phyloP scores from a whole-genome alignment of 164 flowering plant genomes.

The Vitis labrusca region DNA sequence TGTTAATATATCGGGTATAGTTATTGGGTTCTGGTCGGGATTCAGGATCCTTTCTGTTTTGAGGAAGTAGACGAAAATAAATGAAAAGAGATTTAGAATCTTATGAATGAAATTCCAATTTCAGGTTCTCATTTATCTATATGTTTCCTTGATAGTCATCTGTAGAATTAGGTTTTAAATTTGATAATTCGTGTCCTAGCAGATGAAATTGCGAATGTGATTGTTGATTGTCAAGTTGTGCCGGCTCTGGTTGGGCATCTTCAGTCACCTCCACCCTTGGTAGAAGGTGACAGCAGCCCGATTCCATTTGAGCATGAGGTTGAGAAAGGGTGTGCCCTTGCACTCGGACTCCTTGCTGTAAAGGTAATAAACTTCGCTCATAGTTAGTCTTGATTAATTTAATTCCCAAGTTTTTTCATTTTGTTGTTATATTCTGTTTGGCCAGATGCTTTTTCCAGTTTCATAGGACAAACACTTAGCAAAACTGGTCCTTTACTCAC shows the following conservation, averaged over 20 bases:
- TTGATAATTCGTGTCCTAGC: slow-evolving; percentile 11
- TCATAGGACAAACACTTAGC: no score
- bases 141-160: not conserved
- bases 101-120: not conserved
- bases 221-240: slow-evolving; percentile 52
- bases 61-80: no score
- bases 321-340: slow-evolving; percentile 49
- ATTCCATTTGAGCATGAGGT: slow-evolving; percentile 38
- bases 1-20: not conserved
- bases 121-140: no score
- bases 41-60: no score
- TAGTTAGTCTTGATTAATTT: not conserved
- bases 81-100: no score
- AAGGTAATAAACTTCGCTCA: slow-evolving; percentile 27
- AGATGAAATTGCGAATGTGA: slow-evolving; percentile 44
- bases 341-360: slow-evolving; percentile 55
- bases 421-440: not conserved
- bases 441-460: not conserved
- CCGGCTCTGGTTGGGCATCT: slow-evolving; percentile 44
- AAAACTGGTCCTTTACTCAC: not conserved
- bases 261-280: slow-evolving; percentile 21
- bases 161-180: slow-evolving; percentile 4
- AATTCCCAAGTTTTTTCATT: no score
- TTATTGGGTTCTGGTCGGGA: no score
- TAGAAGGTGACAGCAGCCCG: slow-evolving; percentile 11